Evolutionary conservation across 768 basidiomycete species (phyloP).

Genomic region (Tylopilus cervinicoccineus): DNA sequence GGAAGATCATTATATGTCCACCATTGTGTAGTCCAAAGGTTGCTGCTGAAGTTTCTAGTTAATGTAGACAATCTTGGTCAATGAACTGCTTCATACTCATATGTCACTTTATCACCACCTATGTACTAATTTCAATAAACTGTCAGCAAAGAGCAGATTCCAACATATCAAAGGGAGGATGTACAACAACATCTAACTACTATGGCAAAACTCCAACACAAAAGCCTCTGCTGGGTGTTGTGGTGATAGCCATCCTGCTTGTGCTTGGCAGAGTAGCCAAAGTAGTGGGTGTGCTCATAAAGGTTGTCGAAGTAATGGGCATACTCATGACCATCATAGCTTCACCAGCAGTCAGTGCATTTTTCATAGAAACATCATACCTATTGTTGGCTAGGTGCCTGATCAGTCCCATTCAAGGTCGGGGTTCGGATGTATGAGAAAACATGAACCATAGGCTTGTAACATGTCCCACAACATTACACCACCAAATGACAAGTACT

Average conservation of each 20-base stretch:
- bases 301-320: constrained; percentile 21
- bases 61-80: not conserved
- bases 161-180: constrained; percentile 7
- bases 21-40: constrained; percentile 48
- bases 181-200: constrained; percentile 36
- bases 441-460: constrained; percentile 38
- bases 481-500: constrained; percentile 45
- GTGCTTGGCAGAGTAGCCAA: constrained; percentile 7
- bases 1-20: constrained; percentile 43
- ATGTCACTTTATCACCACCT: constrained; percentile 42
- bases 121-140: constrained; percentile 33
- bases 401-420: not conserved
- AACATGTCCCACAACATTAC: constrained; percentile 45
- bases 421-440: not conserved
- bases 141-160: not conserved
- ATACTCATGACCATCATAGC: too few relatives aligned
- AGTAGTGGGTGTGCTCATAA: constrained; percentile 3
- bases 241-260: constrained; percentile 2
- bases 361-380: constrained; percentile 59
- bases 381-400: constrained; percentile 46
- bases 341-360: constrained; percentile 43
- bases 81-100: constrained; percentile 31
- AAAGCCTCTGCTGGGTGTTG: constrained; percentile 18
- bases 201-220: constrained; percentile 45
- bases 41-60: constrained; percentile 30